Percentiles rank a stretch among this genome's conserved stretches.
Conservation (phyloP, 495 filamentous ascomycete species). For the Penicillium egyptiacum region DNA sequence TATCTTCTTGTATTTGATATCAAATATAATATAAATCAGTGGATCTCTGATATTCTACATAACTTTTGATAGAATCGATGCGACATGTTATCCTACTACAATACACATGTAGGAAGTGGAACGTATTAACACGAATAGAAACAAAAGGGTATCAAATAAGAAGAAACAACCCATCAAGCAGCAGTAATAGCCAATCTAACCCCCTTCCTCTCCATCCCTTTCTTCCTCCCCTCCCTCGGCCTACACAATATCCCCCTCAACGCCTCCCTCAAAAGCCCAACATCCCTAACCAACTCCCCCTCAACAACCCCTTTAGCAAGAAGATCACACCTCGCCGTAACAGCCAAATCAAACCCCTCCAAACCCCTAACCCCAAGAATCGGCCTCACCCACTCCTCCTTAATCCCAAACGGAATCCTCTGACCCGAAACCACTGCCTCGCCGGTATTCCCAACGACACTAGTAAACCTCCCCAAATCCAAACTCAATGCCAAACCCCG, state of each 20-base stretch:
- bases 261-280: conserved; percentile 31
- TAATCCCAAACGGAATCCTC: conserved; percentile 28
- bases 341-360: conserved; percentile 37
- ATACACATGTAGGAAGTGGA: too few relatives aligned
- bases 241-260: conserved; percentile 33
- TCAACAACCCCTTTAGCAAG: conserved; percentile 33
- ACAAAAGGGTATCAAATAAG: neutral
- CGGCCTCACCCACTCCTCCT: conserved; percentile 36
- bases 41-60: too few relatives aligned
- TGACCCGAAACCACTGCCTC: conserved; percentile 23
- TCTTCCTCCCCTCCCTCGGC: conserved; percentile 1
- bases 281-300: conserved; percentile 30
- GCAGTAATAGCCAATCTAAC: conserved; percentile 26
- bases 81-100: too few relatives aligned
- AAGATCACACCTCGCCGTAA: conserved; percentile 41
- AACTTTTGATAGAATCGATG: too few relatives aligned
- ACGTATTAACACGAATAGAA: too few relatives aligned
- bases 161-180: conserved; percentile 4
- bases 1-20: too few relatives aligned
- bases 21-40: too few relatives aligned
- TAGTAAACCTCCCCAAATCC: conserved; percentile 38
- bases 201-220: conserved; percentile 2
- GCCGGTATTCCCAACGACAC: conserved; percentile 15
- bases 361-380: conserved; percentile 37
- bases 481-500: conserved; percentile 29